Evolutionary conservation across 2,329 filamentous ascomycete genomes (phyloP), one percentile per base, ranked within the genome.

Genomic region (Neocucurbitaria cava): DNA sequence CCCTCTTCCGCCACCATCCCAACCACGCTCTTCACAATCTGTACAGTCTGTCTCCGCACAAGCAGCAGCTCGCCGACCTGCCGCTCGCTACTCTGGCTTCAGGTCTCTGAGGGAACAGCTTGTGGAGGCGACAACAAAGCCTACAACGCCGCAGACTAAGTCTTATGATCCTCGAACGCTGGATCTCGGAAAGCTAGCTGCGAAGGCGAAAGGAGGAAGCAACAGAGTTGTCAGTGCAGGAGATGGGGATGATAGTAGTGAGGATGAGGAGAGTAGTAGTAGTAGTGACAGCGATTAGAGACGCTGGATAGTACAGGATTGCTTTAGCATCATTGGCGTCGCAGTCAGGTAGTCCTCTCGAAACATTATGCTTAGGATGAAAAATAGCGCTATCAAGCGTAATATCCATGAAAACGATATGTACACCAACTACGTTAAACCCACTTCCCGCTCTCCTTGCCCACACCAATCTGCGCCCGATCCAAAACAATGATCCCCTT

Each of bases 401-500:
- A n/a, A n/a, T n/a, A n/a, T n/a, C n/a, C n/a, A n/a, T n/a, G n/a
- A n/a, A n/a, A n/a, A n/a, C n/a, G n/a, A n/a, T n/a, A n/a, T n/a
- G n/a, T n/a, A n/a, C n/a, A n/a, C n/a, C n/a, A n/a, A n/a, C n/a
- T n/a, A n/a, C n/a, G n/a, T n/a, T n/a, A n/a, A n/a, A 26, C 24
- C 28, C 28, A 7, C 28, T 31, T 59, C 52, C 45, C 55, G 59
- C 54, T 70, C 40, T 56, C 58, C 59, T 82, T n/a, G n/a, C n/a
- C n/a, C n/a, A n/a, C n/a, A n/a, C n/a, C 76, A 46, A 83, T 77
- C 61, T 81, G 79, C 58, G 77, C 74, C 20, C 73, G 61, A 57
- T 85, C 83, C 11, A 86, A 77, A 10, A 86, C 63, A 26, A 85
- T 77, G 20, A 84, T 77, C 0, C 78, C 83, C 67, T 87, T 85